These are phyloP conservation scores for Salix dunnii DNA, from an alignment of 345 rosid genomes.

Conservation along the genomic window DNA sequence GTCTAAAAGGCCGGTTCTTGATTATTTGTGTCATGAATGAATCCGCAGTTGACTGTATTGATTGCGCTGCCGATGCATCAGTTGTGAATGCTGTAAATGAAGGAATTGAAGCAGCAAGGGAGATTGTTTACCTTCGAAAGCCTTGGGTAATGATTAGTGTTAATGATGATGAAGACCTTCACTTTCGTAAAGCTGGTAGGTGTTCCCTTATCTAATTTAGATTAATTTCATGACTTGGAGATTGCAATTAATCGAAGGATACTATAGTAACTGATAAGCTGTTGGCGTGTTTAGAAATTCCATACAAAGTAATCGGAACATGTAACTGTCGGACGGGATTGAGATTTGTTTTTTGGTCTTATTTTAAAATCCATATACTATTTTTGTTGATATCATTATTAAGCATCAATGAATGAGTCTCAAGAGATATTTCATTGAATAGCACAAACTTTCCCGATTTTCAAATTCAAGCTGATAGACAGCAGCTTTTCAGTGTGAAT, in stretches of 20 bases:
- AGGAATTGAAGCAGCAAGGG: constrained; percentile 49
- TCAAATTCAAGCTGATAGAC: not conserved
- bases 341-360: not conserved
- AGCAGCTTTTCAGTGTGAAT: not conserved
- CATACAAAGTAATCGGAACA: not conserved
- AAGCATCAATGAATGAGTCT: not conserved
- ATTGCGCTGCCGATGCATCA: constrained; percentile 61
- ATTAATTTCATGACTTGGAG: not conserved
- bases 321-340: not conserved
- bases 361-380: not conserved
- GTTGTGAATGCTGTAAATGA: constrained; percentile 56
- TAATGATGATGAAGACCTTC: constrained; percentile 62
- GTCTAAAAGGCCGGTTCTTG: not conserved
- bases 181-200: constrained; percentile 61
- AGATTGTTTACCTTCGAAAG: constrained; percentile 40
- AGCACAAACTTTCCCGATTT: not conserved
- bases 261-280: not conserved
- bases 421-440: not conserved
- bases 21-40: constrained; percentile 8
- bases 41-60: constrained; percentile 60
- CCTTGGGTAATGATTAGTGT: constrained; percentile 72
- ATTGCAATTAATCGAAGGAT: not conserved
- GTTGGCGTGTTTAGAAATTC: not conserved
- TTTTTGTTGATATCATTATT: not conserved
- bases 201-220: not conserved